Percentiles rank a stretch among this genome's conserved stretches.
Evolutionary conservation across 2,329 filamentous ascomycete genomes (phyloP).

Genomic region (Nemania serpens): DNA sequence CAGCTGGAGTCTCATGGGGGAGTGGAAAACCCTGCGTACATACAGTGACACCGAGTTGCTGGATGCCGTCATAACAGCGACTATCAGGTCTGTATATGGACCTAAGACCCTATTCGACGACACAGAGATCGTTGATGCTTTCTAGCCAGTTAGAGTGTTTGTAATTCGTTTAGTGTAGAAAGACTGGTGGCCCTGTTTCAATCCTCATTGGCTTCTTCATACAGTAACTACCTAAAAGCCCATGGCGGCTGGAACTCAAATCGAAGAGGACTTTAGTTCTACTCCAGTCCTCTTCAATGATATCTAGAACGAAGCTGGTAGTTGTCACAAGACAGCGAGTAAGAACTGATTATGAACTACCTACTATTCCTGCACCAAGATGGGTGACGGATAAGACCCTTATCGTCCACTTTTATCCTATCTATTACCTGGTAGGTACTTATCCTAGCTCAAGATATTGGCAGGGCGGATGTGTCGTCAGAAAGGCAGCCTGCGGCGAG

Average conservation of each 20-base stretch:
- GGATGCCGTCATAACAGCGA: conserved; percentile 43
- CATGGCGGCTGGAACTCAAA: conserved; percentile 40
- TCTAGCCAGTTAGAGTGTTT: conserved; percentile 40
- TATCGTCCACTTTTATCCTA: too few relatives aligned
- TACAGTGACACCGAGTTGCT: conserved; percentile 37
- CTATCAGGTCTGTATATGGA: conserved; percentile 48
- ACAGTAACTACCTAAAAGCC: conserved; percentile 41
- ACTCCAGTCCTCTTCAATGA: conserved; percentile 40
- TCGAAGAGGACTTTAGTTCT: conserved; percentile 46
- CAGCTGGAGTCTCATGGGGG: conserved; percentile 18
- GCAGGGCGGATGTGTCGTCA: too few relatives aligned
- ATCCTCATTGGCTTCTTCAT: conserved; percentile 35
- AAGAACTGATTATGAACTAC: too few relatives aligned
- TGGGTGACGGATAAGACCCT: too few relatives aligned
- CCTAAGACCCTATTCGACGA: conserved; percentile 48
- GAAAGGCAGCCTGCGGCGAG: too few relatives aligned
- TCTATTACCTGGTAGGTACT: too few relatives aligned
- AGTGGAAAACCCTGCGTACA: conserved; percentile 25
- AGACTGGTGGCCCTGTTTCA: conserved; percentile 31
- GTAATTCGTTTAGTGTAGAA: conserved; percentile 27
- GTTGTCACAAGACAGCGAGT: too few relatives aligned
- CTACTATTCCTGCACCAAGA: too few relatives aligned
- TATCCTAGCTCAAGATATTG: too few relatives aligned
- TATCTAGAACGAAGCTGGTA: conserved; percentile 40
- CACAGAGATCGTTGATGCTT: conserved; percentile 41